Conservation (phyloP, 768 basidiomycete species). For the Hemileccinum impolitum region DNA sequence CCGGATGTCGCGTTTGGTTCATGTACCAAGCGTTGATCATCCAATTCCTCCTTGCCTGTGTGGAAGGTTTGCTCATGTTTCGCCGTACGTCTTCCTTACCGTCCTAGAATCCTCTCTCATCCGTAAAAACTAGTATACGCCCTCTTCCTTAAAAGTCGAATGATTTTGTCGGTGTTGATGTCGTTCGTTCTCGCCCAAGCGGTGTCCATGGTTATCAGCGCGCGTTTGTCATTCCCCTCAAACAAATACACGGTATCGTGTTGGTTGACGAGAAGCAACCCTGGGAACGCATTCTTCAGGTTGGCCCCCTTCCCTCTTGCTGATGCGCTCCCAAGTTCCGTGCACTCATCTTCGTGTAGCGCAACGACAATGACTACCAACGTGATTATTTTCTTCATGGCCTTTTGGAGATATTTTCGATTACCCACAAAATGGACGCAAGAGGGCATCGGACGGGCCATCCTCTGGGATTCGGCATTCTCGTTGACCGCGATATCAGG, state of each 20-base stretch:
- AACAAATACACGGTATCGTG: constrained; percentile 15
- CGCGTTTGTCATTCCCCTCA: constrained; percentile 6
- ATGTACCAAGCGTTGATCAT: constrained; percentile 11
- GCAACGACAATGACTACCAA: constrained; percentile 19
- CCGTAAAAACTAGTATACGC: constrained; percentile 13
- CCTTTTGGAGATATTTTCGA: constrained; percentile 15
- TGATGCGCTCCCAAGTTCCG: background rate
- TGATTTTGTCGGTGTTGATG: constrained; percentile 10
- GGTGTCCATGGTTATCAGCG: constrained; percentile 19
- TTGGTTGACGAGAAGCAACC: constrained; percentile 8
- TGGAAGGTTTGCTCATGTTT: constrained; percentile 14
- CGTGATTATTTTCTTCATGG: constrained; percentile 14
- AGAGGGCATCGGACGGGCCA: constrained; percentile 1
- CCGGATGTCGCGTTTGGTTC: constrained; percentile 17
- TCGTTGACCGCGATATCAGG: constrained; percentile 10
- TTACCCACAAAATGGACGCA: constrained; percentile 11
- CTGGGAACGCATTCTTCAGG: constrained; percentile 19
- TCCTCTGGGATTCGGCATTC: constrained; percentile 18
- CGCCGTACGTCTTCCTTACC: constrained; percentile 12
- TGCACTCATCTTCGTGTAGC: constrained; percentile 1
- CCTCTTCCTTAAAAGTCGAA: constrained; percentile 10
- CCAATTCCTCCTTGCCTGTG: constrained; percentile 14
- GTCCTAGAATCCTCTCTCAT: background rate
- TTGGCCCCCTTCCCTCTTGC: background rate
- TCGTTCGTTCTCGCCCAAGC: constrained; percentile 6